A percentile compares a stretch with the other conserved stretches of the same genome.
Evolutionary conservation across 2,329 filamentous ascomycete genomes (phyloP).

Genomic region (Huntiella moniliformis): DNA sequence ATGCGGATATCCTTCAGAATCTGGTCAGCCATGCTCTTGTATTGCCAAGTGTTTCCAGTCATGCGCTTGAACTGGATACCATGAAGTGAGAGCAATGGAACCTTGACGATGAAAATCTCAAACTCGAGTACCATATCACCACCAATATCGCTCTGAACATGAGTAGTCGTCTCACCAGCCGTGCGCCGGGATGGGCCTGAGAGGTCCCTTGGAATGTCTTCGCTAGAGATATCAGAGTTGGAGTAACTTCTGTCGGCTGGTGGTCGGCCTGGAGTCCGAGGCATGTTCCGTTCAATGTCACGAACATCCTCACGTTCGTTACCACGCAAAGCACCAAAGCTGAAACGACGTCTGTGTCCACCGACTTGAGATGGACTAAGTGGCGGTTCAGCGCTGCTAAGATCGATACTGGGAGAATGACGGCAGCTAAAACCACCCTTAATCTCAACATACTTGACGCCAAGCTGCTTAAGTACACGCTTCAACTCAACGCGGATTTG

Average conservation of each 20-base stretch:
- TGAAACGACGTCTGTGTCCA: slow-evolving; percentile 56
- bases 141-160: slow-evolving; percentile 77
- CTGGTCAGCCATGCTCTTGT: slow-evolving; percentile 94
- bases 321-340: slow-evolving; percentile 50
- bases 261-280: slow-evolving; percentile 23
- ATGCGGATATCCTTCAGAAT: slow-evolving; percentile 75
- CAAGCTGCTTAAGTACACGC: slow-evolving; percentile 67
- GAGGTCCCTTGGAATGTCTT: slow-evolving; percentile 43
- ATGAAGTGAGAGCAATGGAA: slow-evolving; percentile 77
- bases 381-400: slow-evolving; percentile 49
- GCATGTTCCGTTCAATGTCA: slow-evolving; percentile 29
- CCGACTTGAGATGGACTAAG: slow-evolving; percentile 33
- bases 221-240: slow-evolving; percentile 72
- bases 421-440: slow-evolving; percentile 83
- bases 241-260: slow-evolving; percentile 54
- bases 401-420: slow-evolving; percentile 75
- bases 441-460: slow-evolving; percentile 83
- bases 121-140: slow-evolving; percentile 72
- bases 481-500: slow-evolving; percentile 83
- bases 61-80: slow-evolving; percentile 98
- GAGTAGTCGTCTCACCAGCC: slow-evolving; percentile 67
- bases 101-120: slow-evolving; percentile 95
- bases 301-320: slow-evolving; percentile 55
- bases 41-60: slow-evolving; percentile 91
- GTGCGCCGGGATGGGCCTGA: slow-evolving; percentile 27